Evolutionary conservation across 768 basidiomycete species (phyloP), one percentile per base, ranked within the genome.

Genomic region (Kwoniella botswanensis): DNA sequence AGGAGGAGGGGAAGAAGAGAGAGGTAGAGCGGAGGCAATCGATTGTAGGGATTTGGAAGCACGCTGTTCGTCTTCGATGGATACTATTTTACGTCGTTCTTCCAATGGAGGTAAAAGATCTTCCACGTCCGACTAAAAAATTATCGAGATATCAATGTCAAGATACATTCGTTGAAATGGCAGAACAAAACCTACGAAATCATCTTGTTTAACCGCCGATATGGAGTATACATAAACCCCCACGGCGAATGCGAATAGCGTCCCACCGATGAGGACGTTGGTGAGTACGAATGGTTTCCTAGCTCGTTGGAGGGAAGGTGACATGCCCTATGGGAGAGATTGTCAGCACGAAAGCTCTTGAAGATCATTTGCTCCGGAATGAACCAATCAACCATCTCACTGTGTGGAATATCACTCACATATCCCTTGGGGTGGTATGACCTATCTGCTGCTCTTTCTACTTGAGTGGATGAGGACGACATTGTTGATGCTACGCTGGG

Each of bases 181-280:
- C 35, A 35, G 35, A 35, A 35, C 35, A 35, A 35, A 4, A 79
- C 82, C 67, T 66, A 83, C 82, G 67, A 96, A 97, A 52, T 91
- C 89, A 80, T 97, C 94, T 79, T 98, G 94, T 79, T 91, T 93
- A 66, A 98, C 94, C 35, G 94, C 94, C 41, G 89, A 88, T 79
- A 98, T 96, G 18, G 94, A 94, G 85, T 98, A 98, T 4, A 90
- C 87, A 89, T 93, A 98, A 10, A 97, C 90, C 29, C 90, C 91
- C 15, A 89, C 87, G 35, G 89, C 90, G 80, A 97, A 95, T 0
- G 87, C 87, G 29, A 89, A 87, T 55, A 98, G 87, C 2, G 86
- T 78, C 56, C 90, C 72, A 9, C 95, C 96, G 0, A 91, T 92
- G 59, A 96, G 46, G 18, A 90, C 88, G 82, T 98, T 98, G 74